Evolutionary conservation across 1,284 basidiomycete species (phyloP), one percentile per base, ranked within the genome.

Genomic region (Pseudozyma pruni): DNA sequence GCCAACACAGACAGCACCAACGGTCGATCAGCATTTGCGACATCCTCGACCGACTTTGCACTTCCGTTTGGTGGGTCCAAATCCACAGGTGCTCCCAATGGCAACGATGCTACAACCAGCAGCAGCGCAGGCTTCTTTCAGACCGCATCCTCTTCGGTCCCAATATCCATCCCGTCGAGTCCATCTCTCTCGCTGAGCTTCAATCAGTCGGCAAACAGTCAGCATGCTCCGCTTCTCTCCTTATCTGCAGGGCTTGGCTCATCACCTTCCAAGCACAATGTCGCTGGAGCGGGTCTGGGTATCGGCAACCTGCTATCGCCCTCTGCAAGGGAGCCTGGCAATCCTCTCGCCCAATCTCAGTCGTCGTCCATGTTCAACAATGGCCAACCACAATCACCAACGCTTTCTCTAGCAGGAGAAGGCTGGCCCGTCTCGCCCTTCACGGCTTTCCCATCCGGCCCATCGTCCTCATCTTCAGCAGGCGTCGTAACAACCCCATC

Each of bases 31-130:
- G 42, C 55, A 13, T 72, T 72, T 27, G 44, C 55, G 4, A 67
- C 69, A 16, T 67, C 63, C 35, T 66, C 57, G 3, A 37, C 69
- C 45, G 69, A 72, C 53, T 72, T 72, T 63, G 63, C 59, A 9
- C 64, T 72, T 1, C 59, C 63, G 8, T 57, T 60, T 17, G 55
- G 58, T 55, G 25, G 34, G n/a, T 20, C 39, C 7, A 22, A 37
- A 9, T 16, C 46, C 20, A 32, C 23, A 29, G 11, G 29, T 16
- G 16, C 49, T 10, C 2, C 32, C 32, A 55, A 33, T 23, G 34
- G 25, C 20, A 44, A 27, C 32, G 44, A 27, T 41, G 14, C 16
- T 3, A 17, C 19, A 5, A 34, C 20, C 48, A 34, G 29, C 42
- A 33, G 51, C n/a, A 44, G 23, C 8, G 34, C 22, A 10, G 38